A percentile compares a stretch with the other conserved stretches of the same genome.
Evolutionary conservation across 306 rosid genomes (phyloP).

Genomic region (Prosopis cineraria): DNA sequence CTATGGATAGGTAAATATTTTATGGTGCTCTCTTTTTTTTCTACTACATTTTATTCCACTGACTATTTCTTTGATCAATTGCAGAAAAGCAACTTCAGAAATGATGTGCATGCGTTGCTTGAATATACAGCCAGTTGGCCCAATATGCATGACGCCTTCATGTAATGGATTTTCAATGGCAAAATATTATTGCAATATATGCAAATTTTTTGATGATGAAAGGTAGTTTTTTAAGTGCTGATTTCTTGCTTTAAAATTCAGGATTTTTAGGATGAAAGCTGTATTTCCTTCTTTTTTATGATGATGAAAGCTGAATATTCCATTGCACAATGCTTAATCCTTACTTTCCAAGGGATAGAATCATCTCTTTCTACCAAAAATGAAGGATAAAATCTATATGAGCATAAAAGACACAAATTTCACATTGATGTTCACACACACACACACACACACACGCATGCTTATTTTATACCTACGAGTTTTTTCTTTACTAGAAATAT

Average conservation of each 20-base stretch:
- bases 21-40: slow-evolving; percentile 22
- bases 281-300: slow-evolving; percentile 10
- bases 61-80: slow-evolving; percentile 35
- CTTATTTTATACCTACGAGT: neutral
- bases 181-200: slow-evolving; percentile 81
- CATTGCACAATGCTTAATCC: slow-evolving; percentile 6
- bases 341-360: neutral
- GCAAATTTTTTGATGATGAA: slow-evolving; percentile 98
- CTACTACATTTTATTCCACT: slow-evolving; percentile 16
- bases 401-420: neutral
- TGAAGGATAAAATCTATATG: slow-evolving; percentile 11
- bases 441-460: too few species aligned
- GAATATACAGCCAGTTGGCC: slow-evolving; percentile 83
- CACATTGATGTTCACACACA: neutral
- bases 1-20: slow-evolving; percentile 87
- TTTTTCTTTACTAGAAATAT: neutral
- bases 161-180: slow-evolving; percentile 92
- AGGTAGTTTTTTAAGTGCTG: slow-evolving; percentile 50
- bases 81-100: slow-evolving; percentile 88
- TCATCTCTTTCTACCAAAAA: neutral
- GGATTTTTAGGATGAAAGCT: slow-evolving; percentile 6
- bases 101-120: slow-evolving; percentile 97
- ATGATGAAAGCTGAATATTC: neutral
- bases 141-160: slow-evolving; percentile 75
- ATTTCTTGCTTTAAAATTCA: slow-evolving; percentile 29